Evolutionary conservation across 192 early-diverging fungal species (phyloP).

Genomic region (Borealophlyctis nickersoniae): DNA sequence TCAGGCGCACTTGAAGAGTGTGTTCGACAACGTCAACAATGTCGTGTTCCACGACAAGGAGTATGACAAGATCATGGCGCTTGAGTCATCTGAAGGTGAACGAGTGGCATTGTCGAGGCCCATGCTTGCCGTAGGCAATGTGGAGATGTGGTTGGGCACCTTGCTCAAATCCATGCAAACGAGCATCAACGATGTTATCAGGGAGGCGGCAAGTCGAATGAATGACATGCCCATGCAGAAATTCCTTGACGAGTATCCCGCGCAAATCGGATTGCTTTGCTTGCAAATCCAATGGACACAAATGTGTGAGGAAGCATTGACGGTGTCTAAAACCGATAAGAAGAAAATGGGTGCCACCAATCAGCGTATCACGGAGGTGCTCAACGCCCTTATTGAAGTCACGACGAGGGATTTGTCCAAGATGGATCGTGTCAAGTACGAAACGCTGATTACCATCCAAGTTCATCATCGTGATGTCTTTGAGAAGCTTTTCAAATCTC

Average conservation of each 20-base stretch:
- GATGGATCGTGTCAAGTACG: slow-evolving; percentile 64
- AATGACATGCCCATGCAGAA: slow-evolving; percentile 62
- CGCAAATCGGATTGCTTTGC: slow-evolving; percentile 60
- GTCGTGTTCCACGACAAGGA: slow-evolving; percentile 67
- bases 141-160: slow-evolving; percentile 62
- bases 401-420: slow-evolving; percentile 62
- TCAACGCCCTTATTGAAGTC: slow-evolving; percentile 60
- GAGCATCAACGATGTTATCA: slow-evolving; percentile 58
- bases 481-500: slow-evolving; percentile 59
- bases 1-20: slow-evolving; percentile 58
- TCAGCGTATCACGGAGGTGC: slow-evolving; percentile 55
- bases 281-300: slow-evolving; percentile 62
- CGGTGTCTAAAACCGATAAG: slow-evolving; percentile 56
- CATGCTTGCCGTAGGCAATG: slow-evolving; percentile 62
- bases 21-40: slow-evolving; percentile 57
- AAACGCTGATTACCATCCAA: slow-evolving; percentile 67
- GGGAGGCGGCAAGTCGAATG: slow-evolving; percentile 52
- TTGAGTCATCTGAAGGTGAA: slow-evolving; percentile 61
- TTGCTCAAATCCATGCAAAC: slow-evolving; percentile 55
- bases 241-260: slow-evolving; percentile 66
- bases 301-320: slow-evolving; percentile 59
- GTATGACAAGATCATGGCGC: slow-evolving; percentile 62
- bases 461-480: slow-evolving; percentile 68
- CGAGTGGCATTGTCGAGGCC: slow-evolving; percentile 48
- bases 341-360: slow-evolving; percentile 61